phyloP scores from a whole-genome alignment of 257 asterid species.

The Fraxinus americana region DNA sequence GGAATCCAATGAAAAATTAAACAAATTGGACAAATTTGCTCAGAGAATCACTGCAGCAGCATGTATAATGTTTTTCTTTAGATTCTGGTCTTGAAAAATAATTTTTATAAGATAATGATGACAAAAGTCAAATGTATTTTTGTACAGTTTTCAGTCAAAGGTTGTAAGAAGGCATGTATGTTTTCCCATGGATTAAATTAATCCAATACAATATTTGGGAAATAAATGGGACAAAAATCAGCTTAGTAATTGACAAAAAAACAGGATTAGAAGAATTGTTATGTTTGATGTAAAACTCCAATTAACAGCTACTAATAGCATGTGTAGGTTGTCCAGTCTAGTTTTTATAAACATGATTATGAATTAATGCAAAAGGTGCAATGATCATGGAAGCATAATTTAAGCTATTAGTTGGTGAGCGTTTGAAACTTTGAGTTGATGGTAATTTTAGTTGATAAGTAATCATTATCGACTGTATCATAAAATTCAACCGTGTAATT shows the following conservation, averaged over 20 bases:
- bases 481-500: too few relatives aligned
- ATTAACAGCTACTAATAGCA: background rate
- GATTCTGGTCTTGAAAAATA: background rate
- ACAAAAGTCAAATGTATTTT: background rate
- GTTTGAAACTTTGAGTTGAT: too few relatives aligned
- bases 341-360: background rate
- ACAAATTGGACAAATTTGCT: background rate
- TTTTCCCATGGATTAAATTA: constrained; percentile 13
- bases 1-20: background rate
- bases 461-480: too few relatives aligned
- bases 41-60: constrained; percentile 7
- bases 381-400: background rate
- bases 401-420: background rate
- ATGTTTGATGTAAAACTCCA: background rate
- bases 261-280: constrained; percentile 35
- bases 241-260: constrained; percentile 33
- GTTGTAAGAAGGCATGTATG: background rate
- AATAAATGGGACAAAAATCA: background rate
- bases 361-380: background rate
- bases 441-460: too few relatives aligned
- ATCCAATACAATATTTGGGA: background rate
- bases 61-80: background rate
- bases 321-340: background rate
- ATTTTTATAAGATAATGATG: background rate
- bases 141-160: background rate